A percentile compares a stretch with the other conserved stretches of the same genome.
phyloP scores from a whole-genome alignment of 176 grass and related monocot species.

The Thinopyrum elongatum region DNA sequence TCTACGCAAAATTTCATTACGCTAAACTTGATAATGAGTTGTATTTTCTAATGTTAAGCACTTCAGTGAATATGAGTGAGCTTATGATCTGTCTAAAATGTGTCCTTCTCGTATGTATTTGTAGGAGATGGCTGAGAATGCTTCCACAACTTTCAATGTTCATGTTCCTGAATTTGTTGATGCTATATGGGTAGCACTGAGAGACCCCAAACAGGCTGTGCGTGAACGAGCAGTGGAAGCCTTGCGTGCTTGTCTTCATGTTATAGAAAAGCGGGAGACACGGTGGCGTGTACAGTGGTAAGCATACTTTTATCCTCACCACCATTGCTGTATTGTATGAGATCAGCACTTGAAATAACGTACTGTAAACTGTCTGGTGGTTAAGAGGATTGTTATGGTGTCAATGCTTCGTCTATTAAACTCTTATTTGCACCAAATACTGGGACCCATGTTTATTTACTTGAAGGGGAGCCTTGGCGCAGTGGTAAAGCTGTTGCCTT shows the following conservation, averaged over 20 bases:
- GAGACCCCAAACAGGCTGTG: slow-evolving; percentile 80
- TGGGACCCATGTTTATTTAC: not conserved
- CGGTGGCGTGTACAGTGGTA: slow-evolving; percentile 99
- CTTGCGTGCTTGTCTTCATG: slow-evolving; percentile 87
- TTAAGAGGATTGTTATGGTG: not conserved
- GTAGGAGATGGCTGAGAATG: slow-evolving; percentile 99
- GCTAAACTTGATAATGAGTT: not conserved
- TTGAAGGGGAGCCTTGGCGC: not conserved
- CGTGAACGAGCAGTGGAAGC: slow-evolving; percentile 93
- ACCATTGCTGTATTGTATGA: not conserved
- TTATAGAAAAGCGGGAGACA: slow-evolving; percentile 97
- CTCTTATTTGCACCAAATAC: not conserved
- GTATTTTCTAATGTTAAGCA: not conserved
- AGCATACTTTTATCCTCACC: slow-evolving; percentile 24
- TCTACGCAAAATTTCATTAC: not conserved
- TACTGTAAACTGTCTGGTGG: not conserved
- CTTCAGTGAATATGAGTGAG: not conserved
- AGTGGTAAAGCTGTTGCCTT: too few species aligned
- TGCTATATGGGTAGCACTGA: slow-evolving; percentile 94
- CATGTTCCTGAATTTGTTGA: slow-evolving; percentile 99
- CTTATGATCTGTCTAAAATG: slow-evolving; percentile 13
- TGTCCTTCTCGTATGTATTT: slow-evolving; percentile 6
- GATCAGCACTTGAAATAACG: not conserved
- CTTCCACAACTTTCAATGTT: slow-evolving; percentile 97
- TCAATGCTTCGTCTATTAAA: not conserved